phyloP scores from a whole-genome alignment of 1,284 basidiomycete species.

The Pterulicium gracile region DNA sequence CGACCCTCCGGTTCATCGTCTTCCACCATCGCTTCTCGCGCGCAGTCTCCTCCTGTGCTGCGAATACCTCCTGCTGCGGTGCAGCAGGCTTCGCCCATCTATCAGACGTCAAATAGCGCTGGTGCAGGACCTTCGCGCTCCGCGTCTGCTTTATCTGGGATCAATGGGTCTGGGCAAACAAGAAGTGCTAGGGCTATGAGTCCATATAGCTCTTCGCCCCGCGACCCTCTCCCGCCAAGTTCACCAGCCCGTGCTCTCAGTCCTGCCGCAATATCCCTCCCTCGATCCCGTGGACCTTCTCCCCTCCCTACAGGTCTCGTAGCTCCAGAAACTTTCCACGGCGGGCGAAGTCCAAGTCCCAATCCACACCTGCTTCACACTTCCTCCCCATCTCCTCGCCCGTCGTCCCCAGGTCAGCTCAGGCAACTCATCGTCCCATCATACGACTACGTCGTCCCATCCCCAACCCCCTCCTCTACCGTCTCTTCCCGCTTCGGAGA shows the following conservation, averaged over 20 bases:
- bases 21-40: background rate
- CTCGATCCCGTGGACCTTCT: no score
- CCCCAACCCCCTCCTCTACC: background rate
- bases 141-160: background rate
- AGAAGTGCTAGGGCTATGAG: no score
- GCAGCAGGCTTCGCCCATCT: background rate
- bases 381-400: constrained; percentile 8
- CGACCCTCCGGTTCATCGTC: background rate
- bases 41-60: background rate
- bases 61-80: background rate
- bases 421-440: constrained; percentile 19
- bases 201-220: background rate
- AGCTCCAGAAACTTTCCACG: background rate
- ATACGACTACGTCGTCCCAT: background rate
- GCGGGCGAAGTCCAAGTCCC: background rate
- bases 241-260: background rate
- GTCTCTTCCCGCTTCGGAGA: constrained; percentile 28
- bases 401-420: constrained; percentile 23
- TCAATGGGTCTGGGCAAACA: background rate
- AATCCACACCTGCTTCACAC: background rate
- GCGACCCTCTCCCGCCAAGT: background rate
- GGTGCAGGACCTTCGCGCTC: background rate
- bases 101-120: background rate
- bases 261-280: no score
- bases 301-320: no score